These are phyloP conservation scores for Globisporangium perplexum DNA, from an alignment of 352 stramenopile species.

Conservation along the genomic window DNA sequence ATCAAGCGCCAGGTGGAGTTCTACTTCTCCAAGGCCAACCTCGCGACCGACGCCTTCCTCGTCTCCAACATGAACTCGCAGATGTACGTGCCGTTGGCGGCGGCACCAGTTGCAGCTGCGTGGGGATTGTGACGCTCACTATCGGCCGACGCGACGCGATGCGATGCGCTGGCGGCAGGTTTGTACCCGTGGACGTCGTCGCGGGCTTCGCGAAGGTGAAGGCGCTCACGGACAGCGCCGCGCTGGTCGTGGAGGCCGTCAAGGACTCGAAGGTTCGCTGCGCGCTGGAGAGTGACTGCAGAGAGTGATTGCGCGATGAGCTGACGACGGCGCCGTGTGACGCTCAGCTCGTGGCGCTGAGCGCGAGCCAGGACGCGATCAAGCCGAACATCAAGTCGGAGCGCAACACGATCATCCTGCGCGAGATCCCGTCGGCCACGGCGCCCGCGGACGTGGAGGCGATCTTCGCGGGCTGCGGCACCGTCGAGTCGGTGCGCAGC, in stretches of 20 bases:
- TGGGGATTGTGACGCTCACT: not conserved
- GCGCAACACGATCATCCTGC: slow-evolving; percentile 91
- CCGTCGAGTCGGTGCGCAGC: slow-evolving; percentile 80
- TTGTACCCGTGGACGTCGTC: slow-evolving; percentile 79
- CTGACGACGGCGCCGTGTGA: not conserved
- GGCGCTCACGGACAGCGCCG: slow-evolving; percentile 61
- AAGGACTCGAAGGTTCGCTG: slow-evolving; percentile 39
- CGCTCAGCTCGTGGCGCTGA: slow-evolving; percentile 62
- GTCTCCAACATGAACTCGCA: slow-evolving; percentile 89
- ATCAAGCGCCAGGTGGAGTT: slow-evolving; percentile 89
- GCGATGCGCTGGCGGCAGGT: slow-evolving; percentile 30
- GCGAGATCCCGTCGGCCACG: slow-evolving; percentile 88
- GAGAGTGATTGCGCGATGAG: not conserved
- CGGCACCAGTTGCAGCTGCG: too few relatives aligned
- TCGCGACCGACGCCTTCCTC: slow-evolving; percentile 83
- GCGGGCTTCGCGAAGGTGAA: slow-evolving; percentile 85
- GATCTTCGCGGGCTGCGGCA: slow-evolving; percentile 78
- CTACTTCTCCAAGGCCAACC: slow-evolving; percentile 88
- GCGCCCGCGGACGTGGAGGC: slow-evolving; percentile 79
- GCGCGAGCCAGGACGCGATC: slow-evolving; percentile 78
- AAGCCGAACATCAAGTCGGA: slow-evolving; percentile 92
- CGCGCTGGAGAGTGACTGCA: too few relatives aligned
- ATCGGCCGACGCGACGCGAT: not conserved
- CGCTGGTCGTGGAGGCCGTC: slow-evolving; percentile 65
- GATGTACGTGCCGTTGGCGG: slow-evolving; percentile 49